Conservation (phyloP, 768 basidiomycete species). For the Lactarius indigo region DNA sequence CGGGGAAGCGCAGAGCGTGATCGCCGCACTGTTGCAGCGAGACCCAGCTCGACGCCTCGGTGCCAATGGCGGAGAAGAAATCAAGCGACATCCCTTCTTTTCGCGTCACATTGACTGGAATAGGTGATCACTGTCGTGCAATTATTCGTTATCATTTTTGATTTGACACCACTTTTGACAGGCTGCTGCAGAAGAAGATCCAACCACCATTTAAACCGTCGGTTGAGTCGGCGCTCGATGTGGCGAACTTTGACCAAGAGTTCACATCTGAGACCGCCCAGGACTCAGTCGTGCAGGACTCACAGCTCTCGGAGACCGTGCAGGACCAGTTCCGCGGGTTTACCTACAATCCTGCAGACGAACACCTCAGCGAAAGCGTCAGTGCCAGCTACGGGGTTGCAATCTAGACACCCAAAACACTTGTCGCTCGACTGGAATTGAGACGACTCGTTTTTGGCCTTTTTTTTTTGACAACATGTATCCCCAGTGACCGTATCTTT, state of each 20-base stretch:
- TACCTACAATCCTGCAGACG: conserved; percentile 83
- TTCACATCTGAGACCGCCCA: conserved; percentile 94
- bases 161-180: conserved; percentile 28
- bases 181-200: conserved; percentile 88
- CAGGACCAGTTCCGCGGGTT: conserved; percentile 95
- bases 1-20: conserved; percentile 82
- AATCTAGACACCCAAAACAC: conserved; percentile 8
- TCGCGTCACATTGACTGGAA: conserved; percentile 92
- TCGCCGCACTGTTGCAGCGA: conserved; percentile 83
- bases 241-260: conserved; percentile 95
- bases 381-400: conserved; percentile 56
- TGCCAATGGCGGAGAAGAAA: conserved; percentile 92
- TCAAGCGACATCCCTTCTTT: conserved; percentile 95
- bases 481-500: conserved; percentile 1
- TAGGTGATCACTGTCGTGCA: conserved; percentile 40
- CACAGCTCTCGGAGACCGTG: conserved; percentile 88
- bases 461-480: background rate
- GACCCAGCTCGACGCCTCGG: conserved; percentile 86
- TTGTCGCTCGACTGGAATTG: conserved; percentile 17
- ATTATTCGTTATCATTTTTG: background rate
- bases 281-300: conserved; percentile 95
- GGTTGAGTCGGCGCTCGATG: conserved; percentile 92
- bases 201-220: conserved; percentile 97
- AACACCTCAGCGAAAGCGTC: conserved; percentile 81
- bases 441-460: conserved; percentile 3